Evolutionary conservation across 805 yeast species (phyloP), one percentile per base, ranked within the genome.

Genomic region (Alloascoidea africana): DNA sequence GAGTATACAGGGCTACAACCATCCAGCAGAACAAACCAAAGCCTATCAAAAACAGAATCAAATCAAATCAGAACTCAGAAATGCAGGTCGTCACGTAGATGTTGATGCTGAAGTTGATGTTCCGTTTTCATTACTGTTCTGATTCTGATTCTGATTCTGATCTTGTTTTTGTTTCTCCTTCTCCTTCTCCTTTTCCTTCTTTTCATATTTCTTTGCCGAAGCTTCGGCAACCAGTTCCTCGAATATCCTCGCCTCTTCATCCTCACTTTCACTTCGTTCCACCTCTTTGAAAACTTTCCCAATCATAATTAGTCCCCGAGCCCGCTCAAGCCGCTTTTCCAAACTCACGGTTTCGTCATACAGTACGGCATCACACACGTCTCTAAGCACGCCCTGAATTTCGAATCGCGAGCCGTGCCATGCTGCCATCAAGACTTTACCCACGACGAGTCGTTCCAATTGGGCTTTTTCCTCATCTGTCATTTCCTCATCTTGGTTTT

Each of bases 401-500:
- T 91, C 99, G 57, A 75, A 78, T 47, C 81, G 76, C 15, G 95
- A 84, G 32, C 94, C 83, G 16, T 84, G 83, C 99, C 99, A 91
- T 15, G 94, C 93, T 1, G 95, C 86, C 4, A 91, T 89, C 37
- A 91, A 66, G 16, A 91, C 71, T 55, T 91, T 91, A 16, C 98
- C 97, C 39, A 85, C 75, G 44, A 89, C 68, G 40, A 72, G 61
- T 37, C 85, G 70, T 51, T 89, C 96, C 59, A 81, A 71, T 52
- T 85, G 89, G 1, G 76, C 85, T 44, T 73, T 70, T 48, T 71
- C 70, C 39, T 70, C 79, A 4, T 73, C 70, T 34, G 72, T 23
- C n/a, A 23, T 8, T 23, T 8, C n/a, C 8, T 62, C 66, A 16
- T 69, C 72, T 8, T 23, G 8, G n/a, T 23, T n/a, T 23, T 23